Base-by-base conservation (phyloP, 495 filamentous ascomycete genomes). In the Aspergillus homomorphus region DNA sequence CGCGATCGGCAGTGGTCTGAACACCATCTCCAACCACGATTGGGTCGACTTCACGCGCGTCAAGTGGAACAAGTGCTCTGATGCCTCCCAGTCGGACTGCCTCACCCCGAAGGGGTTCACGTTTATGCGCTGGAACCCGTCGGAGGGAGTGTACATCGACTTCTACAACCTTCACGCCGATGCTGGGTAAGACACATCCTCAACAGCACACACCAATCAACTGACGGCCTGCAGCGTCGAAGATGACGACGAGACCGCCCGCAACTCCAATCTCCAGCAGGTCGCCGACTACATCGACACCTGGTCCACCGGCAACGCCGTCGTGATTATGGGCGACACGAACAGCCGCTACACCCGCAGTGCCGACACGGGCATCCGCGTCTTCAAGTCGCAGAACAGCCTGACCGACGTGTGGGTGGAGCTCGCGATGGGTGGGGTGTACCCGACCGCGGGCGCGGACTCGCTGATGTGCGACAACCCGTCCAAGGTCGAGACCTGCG, bases 71-170 rank as follows among this genome's bases (percentile, higher is more conserved):
- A 74, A 60, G 0, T 88, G 84, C 69, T 80, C 77, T 33, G 68
- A 82, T 66, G 76, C 73, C 0, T 80, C 77, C 4, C 77, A 73
- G 0, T 51, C 60, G 4, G 84, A 88, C 61, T 88, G 85, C 62
- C 65, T 87, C 42, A 86, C 84, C 9, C 84, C 84, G 14, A 88
- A 88, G 66, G 85, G 84, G 3, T 85, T 84, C 62, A 84, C 83
- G 0, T 81, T 82, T 50, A 85, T 85, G 83, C 77, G 82, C 8
- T 66, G 76, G 33, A 61, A 71, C 24, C 48, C 82, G 24, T 73
- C 72, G 8, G 73, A 72, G 0, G 77, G 73, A 14, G 72, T 80
- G 14, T 85, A 81, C 56, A 66, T 82, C 21, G 83, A 87, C 60
- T 71, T 80, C 4, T 86, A 87, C 65, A 87, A 88, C 62, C 53